Evolutionary conservation across 305 asterid species (phyloP).

Genomic region (Striga hermonthica): DNA sequence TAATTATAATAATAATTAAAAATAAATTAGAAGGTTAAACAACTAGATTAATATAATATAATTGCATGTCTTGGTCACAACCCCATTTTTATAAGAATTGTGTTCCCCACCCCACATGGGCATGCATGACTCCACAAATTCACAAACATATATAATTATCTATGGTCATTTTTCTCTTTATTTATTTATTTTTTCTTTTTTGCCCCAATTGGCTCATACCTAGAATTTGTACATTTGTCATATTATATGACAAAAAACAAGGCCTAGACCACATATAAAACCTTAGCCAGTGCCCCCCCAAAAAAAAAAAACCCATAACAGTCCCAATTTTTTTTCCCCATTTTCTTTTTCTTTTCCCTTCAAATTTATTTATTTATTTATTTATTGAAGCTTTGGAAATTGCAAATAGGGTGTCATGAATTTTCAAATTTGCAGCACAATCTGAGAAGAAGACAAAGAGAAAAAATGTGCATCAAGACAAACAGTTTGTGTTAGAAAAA

Average conservation of each 20-base stretch:
- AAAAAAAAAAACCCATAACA: too few species aligned
- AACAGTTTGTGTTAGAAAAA: conserved; percentile 12
- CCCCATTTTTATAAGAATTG: conserved; percentile 46
- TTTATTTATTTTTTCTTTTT: conserved; percentile 28
- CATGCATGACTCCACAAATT: too few species aligned
- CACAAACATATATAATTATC: too few species aligned
- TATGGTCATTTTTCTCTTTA: too few species aligned
- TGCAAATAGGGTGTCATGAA: neutral
- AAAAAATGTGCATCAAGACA: conserved; percentile 42
- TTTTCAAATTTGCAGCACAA: neutral
- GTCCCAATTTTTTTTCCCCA: too few species aligned
- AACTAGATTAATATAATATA: conserved; percentile 24
- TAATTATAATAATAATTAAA: too few species aligned
- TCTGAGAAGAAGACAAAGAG: conserved; percentile 53
- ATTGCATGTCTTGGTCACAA: conserved; percentile 60
- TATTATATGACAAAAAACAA: conserved; percentile 15
- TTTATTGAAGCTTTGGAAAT: conserved; percentile 38
- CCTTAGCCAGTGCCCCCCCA: too few species aligned
- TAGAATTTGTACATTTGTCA: conserved; percentile 41
- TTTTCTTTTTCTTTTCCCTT: too few species aligned
- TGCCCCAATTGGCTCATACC: neutral
- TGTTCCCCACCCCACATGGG: conserved; percentile 72
- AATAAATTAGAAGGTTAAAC: too few species aligned
- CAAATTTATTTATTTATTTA: too few species aligned
- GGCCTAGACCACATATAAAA: too few species aligned